Percentiles rank a stretch among this genome's conserved stretches.
Conservation (phyloP, 140 eudicot species). For the Cichorium intybus region DNA sequence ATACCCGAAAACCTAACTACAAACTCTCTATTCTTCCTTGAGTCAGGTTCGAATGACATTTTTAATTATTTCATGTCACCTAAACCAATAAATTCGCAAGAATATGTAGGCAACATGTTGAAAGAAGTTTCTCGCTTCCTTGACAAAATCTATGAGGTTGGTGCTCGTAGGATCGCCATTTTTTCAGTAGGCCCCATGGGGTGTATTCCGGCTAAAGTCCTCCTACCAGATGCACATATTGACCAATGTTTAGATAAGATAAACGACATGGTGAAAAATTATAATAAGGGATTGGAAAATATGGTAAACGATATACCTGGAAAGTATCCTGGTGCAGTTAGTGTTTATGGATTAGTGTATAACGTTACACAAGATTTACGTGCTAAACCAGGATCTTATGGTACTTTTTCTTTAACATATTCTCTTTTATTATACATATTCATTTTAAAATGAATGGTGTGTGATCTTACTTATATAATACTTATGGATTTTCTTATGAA, state of each 20-base stretch:
- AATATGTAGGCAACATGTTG: slow-evolving; percentile 52
- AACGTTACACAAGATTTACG: slow-evolving; percentile 30
- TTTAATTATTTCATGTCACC: slow-evolving; percentile 45
- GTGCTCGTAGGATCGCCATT: slow-evolving; percentile 52
- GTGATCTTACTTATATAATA: background rate
- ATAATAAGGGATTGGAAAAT: slow-evolving; percentile 45
- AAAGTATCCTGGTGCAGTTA: slow-evolving; percentile 47
- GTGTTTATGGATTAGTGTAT: slow-evolving; percentile 49
- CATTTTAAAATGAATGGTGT: too few relatives aligned
- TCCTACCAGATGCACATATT: slow-evolving; percentile 38
- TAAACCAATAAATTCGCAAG: slow-evolving; percentile 23
- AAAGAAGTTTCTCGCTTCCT: slow-evolving; percentile 33
- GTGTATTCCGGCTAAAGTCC: slow-evolving; percentile 66
- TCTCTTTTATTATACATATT: background rate
- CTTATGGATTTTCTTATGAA: background rate
- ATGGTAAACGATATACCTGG: slow-evolving; percentile 34
- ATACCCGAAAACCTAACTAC: slow-evolving; percentile 26
- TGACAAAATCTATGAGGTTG: slow-evolving; percentile 48
- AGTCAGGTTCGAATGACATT: slow-evolving; percentile 61
- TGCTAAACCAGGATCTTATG: slow-evolving; percentile 36
- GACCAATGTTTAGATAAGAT: slow-evolving; percentile 39
- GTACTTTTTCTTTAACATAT: slow-evolving; percentile 23
- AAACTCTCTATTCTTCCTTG: slow-evolving; percentile 49
- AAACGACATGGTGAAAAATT: slow-evolving; percentile 47
- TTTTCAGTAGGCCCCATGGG: slow-evolving; percentile 64